Base-by-base conservation (phyloP, 1,284 basidiomycete genomes). In the Butyriboletus appendiculatus region DNA sequence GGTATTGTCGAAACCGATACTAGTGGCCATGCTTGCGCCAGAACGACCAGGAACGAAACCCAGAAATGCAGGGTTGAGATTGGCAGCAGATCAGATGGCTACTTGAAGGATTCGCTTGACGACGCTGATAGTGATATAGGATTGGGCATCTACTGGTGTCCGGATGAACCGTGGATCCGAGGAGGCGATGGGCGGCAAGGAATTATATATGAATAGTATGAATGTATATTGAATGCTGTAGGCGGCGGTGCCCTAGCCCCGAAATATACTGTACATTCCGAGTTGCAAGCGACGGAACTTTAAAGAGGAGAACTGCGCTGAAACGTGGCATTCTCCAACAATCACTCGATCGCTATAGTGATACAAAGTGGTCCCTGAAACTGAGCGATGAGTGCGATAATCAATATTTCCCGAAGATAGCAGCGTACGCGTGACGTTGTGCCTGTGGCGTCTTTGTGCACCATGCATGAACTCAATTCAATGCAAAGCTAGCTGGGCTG, bases 1-100 rank as follows among this genome's bases (percentile, higher is more conserved):
- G 1, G 84, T 86, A 60, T 76, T 75, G 66, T 81, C 74, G 48
- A 81, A 28, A 28, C 28, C 11, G 10, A 10, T 0, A 28, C 28
- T 10, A 28, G 28, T 4, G 9, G 28, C 5, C 66, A 71, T 68
- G 45, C 45, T 11, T 39, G 38, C 34, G n/a, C 50, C 32, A 48
- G 38, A 38, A 45, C 16, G 39, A 47, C 33, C 46, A 45, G 50
- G 47, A 37, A 30, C 4, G 28, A 44, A 34, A 30, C 6, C 48
- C 16, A 37, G 43, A 30, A 44, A 53, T 47, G 41, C 47, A 50
- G n/a, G 40, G 30, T 11, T 15, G 24, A 28, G 15, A 48, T 40
- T 26, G 7, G 34, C 26, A 30, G 30, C 32, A 28, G 28, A 10
- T 28, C 10, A 28, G 4, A 28, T 28, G 45, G 24, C 6, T 14